Conservation (phyloP, 441 rosid genomes). For the Aleurites moluccanus region DNA sequence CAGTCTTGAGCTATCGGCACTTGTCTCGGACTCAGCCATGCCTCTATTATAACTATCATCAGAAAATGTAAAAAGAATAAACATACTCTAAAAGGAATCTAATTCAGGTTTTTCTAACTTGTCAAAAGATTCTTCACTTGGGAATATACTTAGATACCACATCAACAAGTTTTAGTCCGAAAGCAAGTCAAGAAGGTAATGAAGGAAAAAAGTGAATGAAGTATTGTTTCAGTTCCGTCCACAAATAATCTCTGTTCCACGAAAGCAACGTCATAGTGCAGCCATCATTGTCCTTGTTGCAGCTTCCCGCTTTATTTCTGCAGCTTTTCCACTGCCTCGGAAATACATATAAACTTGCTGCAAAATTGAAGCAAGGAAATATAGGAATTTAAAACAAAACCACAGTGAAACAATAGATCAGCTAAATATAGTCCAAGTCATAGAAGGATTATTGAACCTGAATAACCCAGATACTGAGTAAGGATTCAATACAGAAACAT, state of each 20-base stretch:
- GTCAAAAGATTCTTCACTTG: slow-evolving; percentile 14
- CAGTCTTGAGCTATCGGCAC: no score
- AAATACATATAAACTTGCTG: slow-evolving; percentile 99
- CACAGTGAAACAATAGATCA: background rate
- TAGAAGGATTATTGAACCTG: slow-evolving; percentile 54
- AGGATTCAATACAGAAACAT: slow-evolving; percentile 69
- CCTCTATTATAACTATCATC: background rate
- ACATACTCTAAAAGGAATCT: slow-evolving; percentile 17
- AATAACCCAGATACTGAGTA: slow-evolving; percentile 95
- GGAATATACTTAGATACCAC: background rate
- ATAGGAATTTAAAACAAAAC: background rate
- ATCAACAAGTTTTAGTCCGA: slow-evolving; percentile 10
- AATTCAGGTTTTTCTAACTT: slow-evolving; percentile 18
- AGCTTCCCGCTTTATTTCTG: slow-evolving; percentile 83
- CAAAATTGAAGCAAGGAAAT: slow-evolving; percentile 25
- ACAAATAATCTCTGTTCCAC: slow-evolving; percentile 18
- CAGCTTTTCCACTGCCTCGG: slow-evolving; percentile 96
- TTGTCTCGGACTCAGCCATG: no score
- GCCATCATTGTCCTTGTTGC: slow-evolving; percentile 62
- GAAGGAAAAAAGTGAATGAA: slow-evolving; percentile 7
- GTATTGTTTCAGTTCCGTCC: slow-evolving; percentile 6
- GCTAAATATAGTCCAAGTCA: slow-evolving; percentile 3
- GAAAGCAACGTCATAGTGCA: slow-evolving; percentile 48
- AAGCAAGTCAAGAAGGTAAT: slow-evolving; percentile 20
- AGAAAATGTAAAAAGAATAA: background rate